Conservation (phyloP, 2,329 filamentous ascomycete species). For the Colletotrichum nymphaeae region DNA sequence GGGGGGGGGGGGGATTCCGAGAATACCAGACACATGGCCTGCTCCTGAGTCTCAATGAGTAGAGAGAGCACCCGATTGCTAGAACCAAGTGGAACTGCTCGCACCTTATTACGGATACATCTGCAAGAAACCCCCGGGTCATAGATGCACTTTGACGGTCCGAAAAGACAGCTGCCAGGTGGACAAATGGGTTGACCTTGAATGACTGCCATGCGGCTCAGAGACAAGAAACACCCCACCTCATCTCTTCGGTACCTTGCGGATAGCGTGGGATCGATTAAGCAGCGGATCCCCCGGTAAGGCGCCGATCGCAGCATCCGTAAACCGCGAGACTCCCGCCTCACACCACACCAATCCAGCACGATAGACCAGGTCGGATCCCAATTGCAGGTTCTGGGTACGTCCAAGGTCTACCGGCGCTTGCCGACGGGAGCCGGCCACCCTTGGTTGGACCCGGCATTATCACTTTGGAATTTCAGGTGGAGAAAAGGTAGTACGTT, state of each 20-base stretch:
- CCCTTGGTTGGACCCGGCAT: not conserved
- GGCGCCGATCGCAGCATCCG: not conserved
- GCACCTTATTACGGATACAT: no score
- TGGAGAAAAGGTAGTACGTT: not conserved
- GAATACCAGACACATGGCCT: not conserved
- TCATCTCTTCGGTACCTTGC: not conserved
- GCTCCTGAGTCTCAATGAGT: not conserved
- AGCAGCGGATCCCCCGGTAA: not conserved
- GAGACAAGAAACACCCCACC: not conserved
- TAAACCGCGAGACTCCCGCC: not conserved
- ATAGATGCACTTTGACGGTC: not conserved
- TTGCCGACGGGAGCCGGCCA: not conserved
- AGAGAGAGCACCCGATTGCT: not conserved
- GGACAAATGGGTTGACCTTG: constrained; percentile 1
- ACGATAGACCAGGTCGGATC: no score
- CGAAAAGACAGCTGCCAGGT: not conserved
- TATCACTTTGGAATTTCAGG: not conserved
- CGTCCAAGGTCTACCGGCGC: not conserved
- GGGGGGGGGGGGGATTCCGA: not conserved
- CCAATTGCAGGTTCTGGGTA: not conserved
- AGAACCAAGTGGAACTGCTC: not conserved
- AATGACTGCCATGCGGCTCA: not conserved
- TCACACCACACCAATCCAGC: not conserved
- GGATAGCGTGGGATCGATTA: constrained; percentile 2
- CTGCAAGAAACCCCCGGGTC: not conserved